Evolutionary conservation across 495 filamentous ascomycete species (phyloP), one percentile per base, ranked within the genome.

Genomic region (Lentithecium fluviatile): DNA sequence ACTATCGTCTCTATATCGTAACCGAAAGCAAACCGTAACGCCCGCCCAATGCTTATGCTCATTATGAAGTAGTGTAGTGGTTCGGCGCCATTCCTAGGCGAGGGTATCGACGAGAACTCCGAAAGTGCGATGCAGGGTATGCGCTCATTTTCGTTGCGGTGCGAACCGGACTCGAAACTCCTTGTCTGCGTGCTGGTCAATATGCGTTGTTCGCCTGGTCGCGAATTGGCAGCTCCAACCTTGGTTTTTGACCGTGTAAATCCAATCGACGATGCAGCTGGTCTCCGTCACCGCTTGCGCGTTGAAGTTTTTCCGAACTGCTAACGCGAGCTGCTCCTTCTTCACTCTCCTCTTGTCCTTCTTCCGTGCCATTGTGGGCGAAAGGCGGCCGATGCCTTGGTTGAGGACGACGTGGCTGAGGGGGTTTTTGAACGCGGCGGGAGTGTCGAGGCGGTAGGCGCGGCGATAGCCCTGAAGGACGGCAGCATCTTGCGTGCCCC

Each of bases 231-330:
- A 0, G 23, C 1, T 64, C 72, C 62, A 71, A 85, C 83, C 82
- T 70, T 84, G 77, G 62, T 77, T 79, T 58, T 82, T 79, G 20
- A 91, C 86, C 62, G 88, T 92, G 75, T 97, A 95, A 48, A 94
- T 69, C 69, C 96, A 88, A 64, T 90, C 85, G 19, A 91, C 90
- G 54, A 95, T 88, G 32, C 90, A 87, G 67, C 96, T 92, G 64
- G 86, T 90, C 73, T 97, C 92, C 52, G 85, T 85, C 12, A 96
- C 82, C 10, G 87, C 89, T 48, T 88, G 79, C 21, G 84, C 86
- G 69, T 96, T 96, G 73, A 97, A 96, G 71, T 96, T 89, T 76
- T 91, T 95, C 58, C 92, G 78, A 23, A 94, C 90, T 10, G 87
- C 80, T 56, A 85, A 79, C n/a, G 90, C 88, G 36, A 97, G 79